Evolutionary conservation across 2,329 filamentous ascomycete species (phyloP).

Genomic region (Fusarium oxysporum): DNA sequence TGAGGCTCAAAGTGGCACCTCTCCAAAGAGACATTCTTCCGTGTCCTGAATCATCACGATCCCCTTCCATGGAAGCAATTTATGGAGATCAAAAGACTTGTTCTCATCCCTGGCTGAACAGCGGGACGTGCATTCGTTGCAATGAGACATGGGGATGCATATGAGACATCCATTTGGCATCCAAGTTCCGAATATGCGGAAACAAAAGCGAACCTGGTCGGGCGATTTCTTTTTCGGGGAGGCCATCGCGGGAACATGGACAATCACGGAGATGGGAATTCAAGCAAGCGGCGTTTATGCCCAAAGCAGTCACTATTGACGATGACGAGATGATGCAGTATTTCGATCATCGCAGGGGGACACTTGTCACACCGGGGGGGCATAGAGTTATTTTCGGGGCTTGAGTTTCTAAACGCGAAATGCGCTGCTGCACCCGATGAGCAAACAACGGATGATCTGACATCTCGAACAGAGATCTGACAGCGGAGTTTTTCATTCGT

Average conservation of each 20-base stretch:
- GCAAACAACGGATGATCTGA: constrained; percentile 17
- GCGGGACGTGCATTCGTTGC: constrained; percentile 7
- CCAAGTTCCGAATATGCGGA: constrained; percentile 27
- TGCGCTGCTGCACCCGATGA: constrained; percentile 11
- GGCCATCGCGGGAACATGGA: background rate
- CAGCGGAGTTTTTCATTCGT: background rate
- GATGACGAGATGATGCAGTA: constrained; percentile 1
- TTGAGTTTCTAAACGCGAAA: constrained; percentile 16
- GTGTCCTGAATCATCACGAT: constrained; percentile 29
- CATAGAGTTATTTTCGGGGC: background rate
- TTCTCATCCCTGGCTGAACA: background rate
- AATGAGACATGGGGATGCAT: constrained; percentile 8
- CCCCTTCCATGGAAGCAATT: constrained; percentile 8
- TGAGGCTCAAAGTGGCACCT: constrained; percentile 25
- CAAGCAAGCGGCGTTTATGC: constrained; percentile 9
- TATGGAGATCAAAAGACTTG: constrained; percentile 16
- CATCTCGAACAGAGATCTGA: background rate
- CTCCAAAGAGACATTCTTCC: background rate
- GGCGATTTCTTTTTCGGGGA: constrained; percentile 6
- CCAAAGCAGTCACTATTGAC: constrained; percentile 23
- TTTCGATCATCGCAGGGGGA: background rate
- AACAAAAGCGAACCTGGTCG: constrained; percentile 4
- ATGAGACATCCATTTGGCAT: background rate
- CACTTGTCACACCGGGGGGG: constrained; percentile 3
- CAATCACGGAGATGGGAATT: constrained; percentile 3